Base-by-base conservation (phyloP, 371 early-diverging fungal genomes). In the Mucor indicus region DNA sequence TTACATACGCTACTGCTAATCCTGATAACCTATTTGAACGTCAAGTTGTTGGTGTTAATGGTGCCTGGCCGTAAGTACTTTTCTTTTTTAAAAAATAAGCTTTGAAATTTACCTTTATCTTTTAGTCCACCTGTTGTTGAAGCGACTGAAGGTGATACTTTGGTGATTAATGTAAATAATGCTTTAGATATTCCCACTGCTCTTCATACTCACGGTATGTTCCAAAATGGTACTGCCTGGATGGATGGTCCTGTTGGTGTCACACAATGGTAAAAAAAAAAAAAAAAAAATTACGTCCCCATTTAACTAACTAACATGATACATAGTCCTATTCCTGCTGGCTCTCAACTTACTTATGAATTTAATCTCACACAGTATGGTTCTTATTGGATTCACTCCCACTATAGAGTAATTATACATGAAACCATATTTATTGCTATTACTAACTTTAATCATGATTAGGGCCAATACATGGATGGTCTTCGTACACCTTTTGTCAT, bases 391-490 rank as follows among this genome's bases (percentile, higher is more conserved):
- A 75, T 77, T 48, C 92, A 91, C 42, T 75, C 77, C 13, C 89
- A 90, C 55, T 67, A 52, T 38, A 63, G 51, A 58, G 66, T 65
- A 51, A 48, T 27, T n/a, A 29, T 27, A 29, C 8, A 24, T 27
- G 6, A 38, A 19, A n/a, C 16, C 6, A 39, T 29, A 27, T 45
- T 9, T 23, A 5, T 41, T 1, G 20, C 17, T 25, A 16, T 21
- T 42, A 27, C 7, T n/a, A 4, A 9, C 16, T 35, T n/a, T 42
- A 7, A 17, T 9, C 19, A 23, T 17, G 4, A 5, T 22, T 44
- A 68, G 37, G 81, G 77, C 39, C 87, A 90, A 55, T 90, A 91
- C 59, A 79, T 87, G 33, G 91, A 93, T 48, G 93, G 93, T 29
- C 69, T 91, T 9, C 80, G 86, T 31, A 74, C 81, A 7, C 82